A percentile compares a stretch with the other conserved stretches of the same genome.
Evolutionary conservation across 2,329 filamentous ascomycete species (phyloP).

Genomic region (Paraconiothyrium sp.): DNA sequence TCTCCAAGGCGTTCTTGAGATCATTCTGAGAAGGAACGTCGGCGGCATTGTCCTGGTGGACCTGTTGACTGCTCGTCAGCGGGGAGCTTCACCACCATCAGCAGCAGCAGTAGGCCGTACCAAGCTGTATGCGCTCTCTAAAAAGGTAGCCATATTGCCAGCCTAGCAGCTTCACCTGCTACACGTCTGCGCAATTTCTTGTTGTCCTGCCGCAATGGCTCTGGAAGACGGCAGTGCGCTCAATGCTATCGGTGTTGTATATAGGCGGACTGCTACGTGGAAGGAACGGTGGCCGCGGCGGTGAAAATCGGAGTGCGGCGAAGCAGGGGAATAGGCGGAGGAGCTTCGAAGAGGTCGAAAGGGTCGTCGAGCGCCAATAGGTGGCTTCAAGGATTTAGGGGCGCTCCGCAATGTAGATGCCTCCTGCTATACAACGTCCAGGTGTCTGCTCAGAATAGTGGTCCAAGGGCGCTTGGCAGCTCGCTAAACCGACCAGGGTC

Average conservation of each 20-base stretch:
- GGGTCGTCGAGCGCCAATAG: slow-evolving; percentile 27
- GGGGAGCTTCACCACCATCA: slow-evolving; percentile 33
- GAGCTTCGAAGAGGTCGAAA: slow-evolving; percentile 18
- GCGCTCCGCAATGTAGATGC: slow-evolving; percentile 38
- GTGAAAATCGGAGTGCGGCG: slow-evolving; percentile 22
- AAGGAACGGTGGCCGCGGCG: slow-evolving; percentile 30
- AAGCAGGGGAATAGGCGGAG: slow-evolving; percentile 18
- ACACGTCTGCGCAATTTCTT: slow-evolving; percentile 13
- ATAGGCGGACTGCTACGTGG: slow-evolving; percentile 50
- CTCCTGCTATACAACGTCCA: slow-evolving; percentile 36
- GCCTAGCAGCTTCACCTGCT: slow-evolving; percentile 18
- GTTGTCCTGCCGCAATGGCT: slow-evolving; percentile 34
- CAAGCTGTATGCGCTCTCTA: slow-evolving; percentile 94
- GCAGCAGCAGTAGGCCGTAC: slow-evolving; percentile 53
- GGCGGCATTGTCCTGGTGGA: slow-evolving; percentile 96
- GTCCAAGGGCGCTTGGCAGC: slow-evolving; percentile 20
- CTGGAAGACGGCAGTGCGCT: slow-evolving; percentile 37
- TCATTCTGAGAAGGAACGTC: slow-evolving; percentile 92
- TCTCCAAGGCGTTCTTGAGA: slow-evolving; percentile 91
- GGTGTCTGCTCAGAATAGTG: slow-evolving; percentile 51
- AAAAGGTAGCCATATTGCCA: slow-evolving; percentile 86
- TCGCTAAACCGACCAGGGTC: slow-evolving; percentile 30
- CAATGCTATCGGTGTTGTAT: slow-evolving; percentile 39
- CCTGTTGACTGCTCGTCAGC: slow-evolving; percentile 46
- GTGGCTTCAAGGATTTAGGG: slow-evolving; percentile 28